phyloP scores from a whole-genome alignment of 768 basidiomycete species.

The Naganishia onofrii region DNA sequence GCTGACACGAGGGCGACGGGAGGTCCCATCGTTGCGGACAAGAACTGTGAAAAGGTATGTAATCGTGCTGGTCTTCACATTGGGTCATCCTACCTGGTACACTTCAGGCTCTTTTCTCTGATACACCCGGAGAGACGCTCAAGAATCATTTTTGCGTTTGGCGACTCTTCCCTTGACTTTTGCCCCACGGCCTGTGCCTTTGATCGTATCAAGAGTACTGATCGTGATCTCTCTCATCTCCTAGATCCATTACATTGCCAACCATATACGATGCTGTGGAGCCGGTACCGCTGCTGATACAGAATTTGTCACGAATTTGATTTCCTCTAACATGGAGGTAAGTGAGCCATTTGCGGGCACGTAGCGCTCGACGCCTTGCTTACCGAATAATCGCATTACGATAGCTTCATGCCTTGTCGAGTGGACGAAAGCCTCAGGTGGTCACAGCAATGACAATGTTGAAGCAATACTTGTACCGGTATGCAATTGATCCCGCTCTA shows the following conservation, averaged over 20 bases:
- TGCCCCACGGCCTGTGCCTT: background rate
- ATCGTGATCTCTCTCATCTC: background rate
- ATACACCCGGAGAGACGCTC: background rate
- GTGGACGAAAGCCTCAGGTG: constrained; percentile 85
- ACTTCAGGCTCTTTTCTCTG: background rate
- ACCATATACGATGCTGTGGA: constrained; percentile 94
- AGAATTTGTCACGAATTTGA: constrained; percentile 71
- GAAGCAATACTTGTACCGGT: constrained; percentile 88
- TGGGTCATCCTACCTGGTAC: no score
- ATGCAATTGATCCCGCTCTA: background rate
- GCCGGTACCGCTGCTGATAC: constrained; percentile 99
- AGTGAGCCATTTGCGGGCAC: background rate
- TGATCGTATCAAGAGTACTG: background rate
- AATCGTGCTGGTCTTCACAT: no score
- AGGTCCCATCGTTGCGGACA: constrained; percentile 92
- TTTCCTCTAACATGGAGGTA: constrained; percentile 86
- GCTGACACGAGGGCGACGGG: constrained; percentile 96
- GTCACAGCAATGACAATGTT: constrained; percentile 99
- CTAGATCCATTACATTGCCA: constrained; percentile 95
- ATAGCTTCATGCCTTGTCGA: constrained; percentile 75
- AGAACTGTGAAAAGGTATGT: constrained; percentile 97
- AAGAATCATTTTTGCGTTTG: background rate
- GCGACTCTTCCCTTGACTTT: background rate
- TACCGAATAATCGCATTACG: background rate
- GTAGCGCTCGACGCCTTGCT: background rate